phyloP scores from a whole-genome alignment of 73 alveolate species.

The Urostyla sp. region DNA sequence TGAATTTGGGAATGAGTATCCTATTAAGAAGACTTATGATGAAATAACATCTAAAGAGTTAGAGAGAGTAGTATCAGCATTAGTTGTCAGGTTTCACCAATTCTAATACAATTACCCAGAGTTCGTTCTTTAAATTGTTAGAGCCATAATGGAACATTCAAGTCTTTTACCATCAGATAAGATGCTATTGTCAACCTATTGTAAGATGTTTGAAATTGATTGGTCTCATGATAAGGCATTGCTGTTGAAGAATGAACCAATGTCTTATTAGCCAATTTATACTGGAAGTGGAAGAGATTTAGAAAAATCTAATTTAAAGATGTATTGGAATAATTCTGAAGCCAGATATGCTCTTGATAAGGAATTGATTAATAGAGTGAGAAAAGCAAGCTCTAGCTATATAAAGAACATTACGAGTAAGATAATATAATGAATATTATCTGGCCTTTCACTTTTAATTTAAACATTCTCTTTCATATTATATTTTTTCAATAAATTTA shows the following conservation, averaged over 20 bases:
- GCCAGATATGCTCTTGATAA: no score
- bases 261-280: background rate
- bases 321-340: no score
- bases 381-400: no score
- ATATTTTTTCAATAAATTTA: no score
- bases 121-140: constrained; percentile 61
- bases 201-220: constrained; percentile 56
- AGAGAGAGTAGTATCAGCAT: constrained; percentile 7
- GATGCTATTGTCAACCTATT: constrained; percentile 4
- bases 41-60: constrained; percentile 49
- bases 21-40: constrained; percentile 7
- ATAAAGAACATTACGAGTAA: no score
- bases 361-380: no score
- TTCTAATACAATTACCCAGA: constrained; percentile 58
- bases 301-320: no score
- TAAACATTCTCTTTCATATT: no score
- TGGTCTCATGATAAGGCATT: constrained; percentile 44
- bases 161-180: constrained; percentile 27
- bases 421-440: no score
- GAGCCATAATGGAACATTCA: constrained; percentile 62
- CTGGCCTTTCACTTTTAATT: no score
- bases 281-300: no score
- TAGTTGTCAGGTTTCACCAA: constrained; percentile 44
- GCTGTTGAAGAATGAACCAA: background rate
- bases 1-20: constrained; percentile 25